Evolutionary conservation across 2,329 filamentous ascomycete species (phyloP), one percentile per base, ranked within the genome.

Genomic region (Aurifilum marmelostoma): DNA sequence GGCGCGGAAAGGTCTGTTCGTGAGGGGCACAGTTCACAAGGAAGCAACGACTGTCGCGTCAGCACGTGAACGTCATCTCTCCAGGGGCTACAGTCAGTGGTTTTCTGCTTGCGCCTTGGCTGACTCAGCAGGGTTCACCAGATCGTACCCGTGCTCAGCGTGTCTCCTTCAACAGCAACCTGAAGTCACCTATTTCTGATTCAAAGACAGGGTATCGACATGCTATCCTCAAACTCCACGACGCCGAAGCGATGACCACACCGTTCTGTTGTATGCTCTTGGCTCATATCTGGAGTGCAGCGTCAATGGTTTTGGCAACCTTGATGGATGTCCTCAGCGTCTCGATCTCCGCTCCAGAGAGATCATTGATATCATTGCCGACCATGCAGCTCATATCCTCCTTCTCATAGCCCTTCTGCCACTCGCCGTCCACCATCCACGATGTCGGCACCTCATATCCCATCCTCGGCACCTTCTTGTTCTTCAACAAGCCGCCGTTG

Each of bases 401-500:
- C 71, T 77, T 81, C 5, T 63, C 71, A 1, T 62, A 72, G 0
- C 78, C 79, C 69, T 80, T 80, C 27, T 76, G 66, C 80, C 80
- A 82, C 11, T 67, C 74, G 9, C 76, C 79, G 56, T 82, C 78
- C 32, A 79, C 74, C 80, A 83, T 82, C 79, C 79, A 81, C 43
- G 75, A 75, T 8, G 76, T 76, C 18, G 80, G 79, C 0, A 80
- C 75, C 6, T 78, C 75, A 18, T 78, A 82, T 5, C 76, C 75
- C 0, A 73, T 70, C 8, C 75, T 67, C 24, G 78, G 74, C 9
- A 73, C 73, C 6, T 73, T 71, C 71, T 81, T 81, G 71, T 81
- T 80, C 74, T 80, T 83, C 9, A 82, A 69, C 29, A 83, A 66
- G 5, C 81, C 78, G 7, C 81, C 81, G 61, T 82, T 83, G 27